A percentile compares a stretch with the other conserved stretches of the same genome.
Conservation (phyloP, 2,329 filamentous ascomycete genomes). For the Trichoderma breve region DNA sequence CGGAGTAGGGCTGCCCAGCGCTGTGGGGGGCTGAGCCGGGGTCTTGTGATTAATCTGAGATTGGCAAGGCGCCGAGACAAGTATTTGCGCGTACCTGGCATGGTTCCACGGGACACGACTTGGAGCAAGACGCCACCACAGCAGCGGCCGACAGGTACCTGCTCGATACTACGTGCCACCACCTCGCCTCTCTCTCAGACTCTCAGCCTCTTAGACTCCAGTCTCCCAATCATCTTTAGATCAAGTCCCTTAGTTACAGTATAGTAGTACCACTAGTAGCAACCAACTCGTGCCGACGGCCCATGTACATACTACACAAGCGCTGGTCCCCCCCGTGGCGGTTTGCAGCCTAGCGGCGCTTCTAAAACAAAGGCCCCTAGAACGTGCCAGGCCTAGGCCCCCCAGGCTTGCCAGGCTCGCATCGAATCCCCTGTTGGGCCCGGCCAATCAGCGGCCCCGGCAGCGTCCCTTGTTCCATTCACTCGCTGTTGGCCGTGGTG, state of each 20-base stretch:
- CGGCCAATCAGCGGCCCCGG: not conserved
- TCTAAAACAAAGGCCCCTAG: not conserved
- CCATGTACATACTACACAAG: not conserved
- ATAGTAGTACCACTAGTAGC: no score
- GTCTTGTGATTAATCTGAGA: not conserved
- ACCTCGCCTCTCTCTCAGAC: not conserved
- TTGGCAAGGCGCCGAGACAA: not conserved
- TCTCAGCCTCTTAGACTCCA: not conserved
- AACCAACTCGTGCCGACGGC: not conserved
- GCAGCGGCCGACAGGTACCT: not conserved
- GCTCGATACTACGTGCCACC: not conserved
- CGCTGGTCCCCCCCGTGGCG: not conserved
- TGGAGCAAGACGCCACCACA: not conserved
- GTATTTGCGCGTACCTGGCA: slow-evolving; percentile 2
- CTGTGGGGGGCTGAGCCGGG: slow-evolving; percentile 2
- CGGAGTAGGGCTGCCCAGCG: not conserved
- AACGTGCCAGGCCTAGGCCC: not conserved
- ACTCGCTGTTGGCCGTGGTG: not conserved
- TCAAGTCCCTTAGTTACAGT: no score
- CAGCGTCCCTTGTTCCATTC: not conserved
- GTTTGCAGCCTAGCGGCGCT: not conserved
- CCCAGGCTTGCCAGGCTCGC: not conserved
- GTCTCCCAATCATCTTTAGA: not conserved
- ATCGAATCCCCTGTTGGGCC: not conserved
- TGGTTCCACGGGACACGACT: not conserved